Evolutionary conservation across 2,329 filamentous ascomycete species (phyloP).

Genomic region (Diaporthe helianthi): DNA sequence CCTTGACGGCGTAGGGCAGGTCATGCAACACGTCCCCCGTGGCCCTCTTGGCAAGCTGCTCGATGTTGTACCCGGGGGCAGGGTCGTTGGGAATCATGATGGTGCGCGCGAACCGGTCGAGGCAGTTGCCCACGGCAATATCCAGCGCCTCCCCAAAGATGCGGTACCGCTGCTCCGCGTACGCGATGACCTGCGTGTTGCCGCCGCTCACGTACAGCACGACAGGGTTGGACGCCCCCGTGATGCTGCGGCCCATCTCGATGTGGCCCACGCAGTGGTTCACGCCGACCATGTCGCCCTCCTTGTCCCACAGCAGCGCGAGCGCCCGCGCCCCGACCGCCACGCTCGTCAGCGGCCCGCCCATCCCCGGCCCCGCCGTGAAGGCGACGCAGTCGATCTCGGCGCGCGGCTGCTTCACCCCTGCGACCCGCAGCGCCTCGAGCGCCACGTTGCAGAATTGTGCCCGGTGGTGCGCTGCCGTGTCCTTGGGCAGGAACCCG

Average conservation of each 20-base stretch:
- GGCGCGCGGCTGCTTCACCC: constrained; percentile 53
- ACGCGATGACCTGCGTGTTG: constrained; percentile 48
- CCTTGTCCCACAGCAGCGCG: constrained; percentile 80
- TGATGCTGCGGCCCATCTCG: constrained; percentile 96
- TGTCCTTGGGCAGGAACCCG: constrained; percentile 96
- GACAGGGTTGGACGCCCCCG: constrained; percentile 87
- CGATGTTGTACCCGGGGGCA: constrained; percentile 96
- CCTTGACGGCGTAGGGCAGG: constrained; percentile 94
- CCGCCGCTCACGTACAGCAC: constrained; percentile 92
- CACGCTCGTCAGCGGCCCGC: constrained; percentile 85
- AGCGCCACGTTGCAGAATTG: constrained; percentile 86
- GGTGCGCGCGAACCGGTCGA: constrained; percentile 93
- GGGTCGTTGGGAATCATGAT: constrained; percentile 93
- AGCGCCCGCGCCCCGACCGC: constrained; percentile 86
- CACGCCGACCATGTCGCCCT: constrained; percentile 75
- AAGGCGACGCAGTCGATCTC: constrained; percentile 95
- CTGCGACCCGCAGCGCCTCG: constrained; percentile 76
- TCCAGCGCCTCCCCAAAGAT: constrained; percentile 98
- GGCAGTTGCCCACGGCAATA: constrained; percentile 96
- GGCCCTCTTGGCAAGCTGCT: constrained; percentile 79
- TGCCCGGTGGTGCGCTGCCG: constrained; percentile 86
- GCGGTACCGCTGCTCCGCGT: constrained; percentile 86
- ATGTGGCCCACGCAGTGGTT: constrained; percentile 99
- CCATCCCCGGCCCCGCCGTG: constrained; percentile 96
- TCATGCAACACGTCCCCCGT: constrained; percentile 77